A percentile compares a stretch with the other conserved stretches of the same genome.
These are phyloP conservation scores for Bauhinia variegata DNA, from an alignment of 306 rosid genomes.

Conservation along the genomic window DNA sequence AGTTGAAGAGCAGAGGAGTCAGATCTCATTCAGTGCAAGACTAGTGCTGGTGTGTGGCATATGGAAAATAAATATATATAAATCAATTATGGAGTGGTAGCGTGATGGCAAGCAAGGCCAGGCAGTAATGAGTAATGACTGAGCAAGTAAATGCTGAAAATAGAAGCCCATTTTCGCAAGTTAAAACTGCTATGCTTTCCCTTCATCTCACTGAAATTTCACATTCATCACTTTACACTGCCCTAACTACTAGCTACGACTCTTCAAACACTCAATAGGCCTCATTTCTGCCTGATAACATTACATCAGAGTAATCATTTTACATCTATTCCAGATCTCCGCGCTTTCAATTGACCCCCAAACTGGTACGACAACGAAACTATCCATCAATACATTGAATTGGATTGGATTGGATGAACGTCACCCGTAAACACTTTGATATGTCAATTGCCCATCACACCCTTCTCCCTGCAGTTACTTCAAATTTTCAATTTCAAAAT, in stretches of 20 bases:
- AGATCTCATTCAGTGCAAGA: too few species aligned
- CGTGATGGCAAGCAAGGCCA: neutral
- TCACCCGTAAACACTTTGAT: too few species aligned
- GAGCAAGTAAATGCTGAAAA: neutral
- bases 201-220: neutral
- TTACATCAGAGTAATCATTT: conserved; percentile 26
- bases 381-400: too few species aligned
- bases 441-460: too few species aligned
- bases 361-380: too few species aligned
- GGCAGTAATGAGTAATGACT: neutral
- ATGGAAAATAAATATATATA: too few species aligned
- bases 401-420: too few species aligned
- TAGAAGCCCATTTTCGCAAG: neutral
- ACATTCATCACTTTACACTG: neutral
- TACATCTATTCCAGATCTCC: neutral
- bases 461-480: too few species aligned
- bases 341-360: conserved; percentile 1
- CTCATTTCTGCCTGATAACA: neutral
- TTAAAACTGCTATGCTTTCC: neutral
- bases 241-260: too few species aligned
- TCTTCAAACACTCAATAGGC: neutral
- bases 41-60: too few species aligned
- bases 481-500: too few species aligned
- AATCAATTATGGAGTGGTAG: neutral
- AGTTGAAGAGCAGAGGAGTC: too few species aligned